These are phyloP conservation scores for Schoenoplectus triqueter DNA, from an alignment of 202 grass and related monocot species.

Conservation along the genomic window DNA sequence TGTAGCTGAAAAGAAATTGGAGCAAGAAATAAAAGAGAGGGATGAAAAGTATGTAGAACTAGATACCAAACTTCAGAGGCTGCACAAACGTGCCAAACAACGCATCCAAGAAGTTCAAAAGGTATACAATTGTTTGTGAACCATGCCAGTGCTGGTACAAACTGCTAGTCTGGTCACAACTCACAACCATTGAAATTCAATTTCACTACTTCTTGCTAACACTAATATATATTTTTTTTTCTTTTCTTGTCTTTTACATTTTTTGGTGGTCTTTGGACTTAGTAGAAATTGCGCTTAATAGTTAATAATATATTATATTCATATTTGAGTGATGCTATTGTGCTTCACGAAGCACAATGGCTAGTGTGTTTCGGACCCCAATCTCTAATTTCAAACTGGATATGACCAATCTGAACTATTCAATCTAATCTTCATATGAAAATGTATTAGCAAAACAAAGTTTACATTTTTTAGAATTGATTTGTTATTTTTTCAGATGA, in stretches of 20 bases:
- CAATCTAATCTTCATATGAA: too few species aligned
- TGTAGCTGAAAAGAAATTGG: conserved; percentile 88
- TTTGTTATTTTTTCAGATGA: too few species aligned
- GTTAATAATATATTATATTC: neutral
- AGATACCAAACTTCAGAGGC: conserved; percentile 95
- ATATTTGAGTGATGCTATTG: neutral
- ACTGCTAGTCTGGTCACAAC: conserved; percentile 10
- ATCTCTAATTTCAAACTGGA: too few species aligned
- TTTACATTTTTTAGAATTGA: too few species aligned
- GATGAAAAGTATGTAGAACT: conserved; percentile 90
- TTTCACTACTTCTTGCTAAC: conserved; percentile 1
- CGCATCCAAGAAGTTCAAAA: conserved; percentile 95
- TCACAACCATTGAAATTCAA: neutral
- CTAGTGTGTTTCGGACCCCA: too few species aligned
- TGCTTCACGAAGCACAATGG: too few species aligned
- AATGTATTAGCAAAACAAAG: too few species aligned
- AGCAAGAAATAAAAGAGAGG: conserved; percentile 91
- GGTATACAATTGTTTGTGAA: conserved; percentile 10
- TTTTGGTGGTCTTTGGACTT: conserved; percentile 2
- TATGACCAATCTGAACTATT: too few species aligned
- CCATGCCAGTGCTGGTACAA: neutral
- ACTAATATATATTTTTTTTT: neutral
- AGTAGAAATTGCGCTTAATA: neutral
- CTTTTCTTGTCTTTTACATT: neutral
- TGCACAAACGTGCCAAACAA: conserved; percentile 98